Evolutionary conservation across 805 yeast species (phyloP).

Genomic region (Nematodospora valgi): DNA sequence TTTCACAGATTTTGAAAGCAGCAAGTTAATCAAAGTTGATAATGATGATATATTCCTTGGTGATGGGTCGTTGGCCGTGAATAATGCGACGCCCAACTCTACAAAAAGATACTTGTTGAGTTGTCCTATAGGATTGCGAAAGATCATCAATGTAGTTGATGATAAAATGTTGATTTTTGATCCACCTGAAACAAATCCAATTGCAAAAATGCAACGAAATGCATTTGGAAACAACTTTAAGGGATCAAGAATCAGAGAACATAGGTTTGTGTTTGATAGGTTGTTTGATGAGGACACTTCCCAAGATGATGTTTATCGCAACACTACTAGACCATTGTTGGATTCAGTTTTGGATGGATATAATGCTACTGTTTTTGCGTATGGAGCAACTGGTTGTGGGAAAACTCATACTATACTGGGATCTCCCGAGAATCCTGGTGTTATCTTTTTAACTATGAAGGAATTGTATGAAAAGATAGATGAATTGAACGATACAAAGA

Average conservation of each 20-base stretch:
- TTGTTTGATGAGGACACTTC: constrained; percentile 63
- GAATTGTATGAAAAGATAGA: constrained; percentile 69
- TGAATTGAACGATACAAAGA: constrained; percentile 48
- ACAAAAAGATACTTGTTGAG: constrained; percentile 13
- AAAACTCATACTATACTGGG: constrained; percentile 91
- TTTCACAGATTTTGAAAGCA: constrained; percentile 59
- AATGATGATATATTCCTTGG: constrained; percentile 45
- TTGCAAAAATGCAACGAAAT: constrained; percentile 45
- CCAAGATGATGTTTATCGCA: constrained; percentile 64
- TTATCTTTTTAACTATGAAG: constrained; percentile 72
- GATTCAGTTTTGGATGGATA: constrained; percentile 78
- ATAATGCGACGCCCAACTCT: background rate
- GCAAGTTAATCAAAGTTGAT: constrained; percentile 41
- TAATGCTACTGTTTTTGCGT: constrained; percentile 91
- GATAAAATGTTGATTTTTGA: constrained; percentile 84
- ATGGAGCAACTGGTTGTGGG: constrained; percentile 99
- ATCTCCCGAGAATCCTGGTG: constrained; percentile 66
- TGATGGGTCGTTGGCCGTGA: constrained; percentile 45
- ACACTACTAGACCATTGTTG: constrained; percentile 68
- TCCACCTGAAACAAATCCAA: constrained; percentile 71
- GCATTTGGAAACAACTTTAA: constrained; percentile 38
- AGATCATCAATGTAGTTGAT: constrained; percentile 75
- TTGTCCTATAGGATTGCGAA: constrained; percentile 55
- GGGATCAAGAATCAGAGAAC: constrained; percentile 58
- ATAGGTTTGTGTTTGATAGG: constrained; percentile 77